phyloP scores from a whole-genome alignment of 495 filamentous ascomycete genomes.

The Poronia punctata region DNA sequence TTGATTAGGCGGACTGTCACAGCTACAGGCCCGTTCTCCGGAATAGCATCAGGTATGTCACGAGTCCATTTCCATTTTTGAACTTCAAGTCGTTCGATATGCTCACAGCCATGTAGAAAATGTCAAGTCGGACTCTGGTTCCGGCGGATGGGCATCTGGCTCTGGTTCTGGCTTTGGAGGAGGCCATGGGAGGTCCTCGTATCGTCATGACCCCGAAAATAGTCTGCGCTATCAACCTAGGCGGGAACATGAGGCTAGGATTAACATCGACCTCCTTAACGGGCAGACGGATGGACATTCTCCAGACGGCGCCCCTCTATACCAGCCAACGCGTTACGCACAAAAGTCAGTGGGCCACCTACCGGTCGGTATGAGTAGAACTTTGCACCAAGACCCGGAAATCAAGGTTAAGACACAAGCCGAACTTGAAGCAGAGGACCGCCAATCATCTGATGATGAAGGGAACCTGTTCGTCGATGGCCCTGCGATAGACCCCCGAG shows the following conservation, averaged over 20 bases:
- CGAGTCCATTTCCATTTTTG: not conserved
- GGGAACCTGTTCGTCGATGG: constrained; percentile 34
- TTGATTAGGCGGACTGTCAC: constrained; percentile 26
- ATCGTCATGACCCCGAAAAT: constrained; percentile 3
- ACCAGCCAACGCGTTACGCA: constrained; percentile 22
- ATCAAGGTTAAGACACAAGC: constrained; percentile 47
- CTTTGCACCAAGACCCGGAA: constrained; percentile 46
- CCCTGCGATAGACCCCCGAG: constrained; percentile 19
- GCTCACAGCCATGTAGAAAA: constrained; percentile 16
- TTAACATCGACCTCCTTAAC: constrained; percentile 39
- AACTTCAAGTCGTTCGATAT: not conserved
- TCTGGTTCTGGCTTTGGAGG: constrained; percentile 24
- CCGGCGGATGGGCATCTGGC: constrained; percentile 27
- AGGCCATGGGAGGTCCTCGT: constrained; percentile 23
- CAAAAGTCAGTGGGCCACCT: constrained; percentile 22
- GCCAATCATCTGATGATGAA: constrained; percentile 34
- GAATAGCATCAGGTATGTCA: constrained; percentile 26
- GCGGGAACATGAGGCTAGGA: constrained; percentile 24
- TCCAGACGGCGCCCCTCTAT: constrained; percentile 18
- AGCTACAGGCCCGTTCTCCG: constrained; percentile 34
- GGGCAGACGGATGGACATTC: constrained; percentile 21
- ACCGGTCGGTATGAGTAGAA: constrained; percentile 46
- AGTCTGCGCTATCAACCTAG: constrained; percentile 18
- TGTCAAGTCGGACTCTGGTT: constrained; percentile 24
- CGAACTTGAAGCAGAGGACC: constrained; percentile 39